A percentile compares a stretch with the other conserved stretches of the same genome.
Evolutionary conservation across 768 basidiomycete genomes (phyloP).

Genomic region (Symmetrospora coprosmae): DNA sequence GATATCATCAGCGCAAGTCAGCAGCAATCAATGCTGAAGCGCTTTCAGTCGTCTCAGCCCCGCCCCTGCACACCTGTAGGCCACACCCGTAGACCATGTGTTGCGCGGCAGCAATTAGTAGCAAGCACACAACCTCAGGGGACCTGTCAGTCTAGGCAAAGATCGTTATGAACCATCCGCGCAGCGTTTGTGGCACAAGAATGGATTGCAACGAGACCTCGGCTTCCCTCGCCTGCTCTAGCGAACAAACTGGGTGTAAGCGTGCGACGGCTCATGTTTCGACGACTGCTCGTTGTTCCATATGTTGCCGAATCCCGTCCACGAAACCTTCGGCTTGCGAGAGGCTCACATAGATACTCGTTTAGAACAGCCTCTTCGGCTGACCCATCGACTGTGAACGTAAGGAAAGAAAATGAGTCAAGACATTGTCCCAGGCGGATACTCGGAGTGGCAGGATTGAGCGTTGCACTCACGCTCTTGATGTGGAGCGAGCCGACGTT

Average conservation of each 20-base stretch:
- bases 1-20: no score
- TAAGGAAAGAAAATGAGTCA: neutral
- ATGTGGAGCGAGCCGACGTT: constrained; percentile 97
- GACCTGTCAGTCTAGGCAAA: no score
- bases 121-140: no score
- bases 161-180: no score
- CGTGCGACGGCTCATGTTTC: constrained; percentile 90
- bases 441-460: constrained; percentile 35
- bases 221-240: no score
- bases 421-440: neutral
- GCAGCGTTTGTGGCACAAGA: no score
- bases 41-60: no score
- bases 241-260: constrained; percentile 62
- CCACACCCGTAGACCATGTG: no score
- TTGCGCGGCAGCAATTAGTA: no score
- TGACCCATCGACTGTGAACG: constrained; percentile 80
- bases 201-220: no score
- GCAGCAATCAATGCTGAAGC: no score
- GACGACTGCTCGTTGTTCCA: constrained; percentile 9
- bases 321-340: neutral
- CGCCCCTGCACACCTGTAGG: no score
- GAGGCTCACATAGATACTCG: neutral
- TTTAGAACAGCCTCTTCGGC: constrained; percentile 81
- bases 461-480: constrained; percentile 43
- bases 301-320: neutral